Evolutionary conservation across 2,329 filamentous ascomycete species (phyloP), one percentile per base, ranked within the genome.

Genomic region (Chalara sp.): DNA sequence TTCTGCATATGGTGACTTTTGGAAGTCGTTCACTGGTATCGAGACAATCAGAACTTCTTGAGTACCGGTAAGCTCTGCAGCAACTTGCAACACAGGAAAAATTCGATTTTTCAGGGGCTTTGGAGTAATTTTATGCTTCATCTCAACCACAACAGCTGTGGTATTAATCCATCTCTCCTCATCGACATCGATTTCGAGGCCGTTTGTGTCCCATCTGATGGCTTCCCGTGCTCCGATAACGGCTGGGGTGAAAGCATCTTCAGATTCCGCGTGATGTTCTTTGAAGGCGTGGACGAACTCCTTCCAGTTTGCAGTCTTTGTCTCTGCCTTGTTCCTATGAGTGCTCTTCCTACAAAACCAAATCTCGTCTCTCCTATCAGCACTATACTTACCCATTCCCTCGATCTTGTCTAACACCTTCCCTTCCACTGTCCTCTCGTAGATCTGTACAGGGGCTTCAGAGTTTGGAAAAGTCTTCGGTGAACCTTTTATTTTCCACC

Each of bases 21-120:
- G 68, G 44, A 73, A 72, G 52, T 72, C 74, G 32, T 64, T 66
- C 13, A 81, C 67, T 13, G 79, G 63, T 47, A 86, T 73, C 48
- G 79, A 81, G 31, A 84, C 70, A 3, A 84, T 72, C 6, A 81
- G 49, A 51, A 84, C 78, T 61, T 81, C 76, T 10, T 63, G 49
- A n/a, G 57, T 63, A n/a, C 52, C 60, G 1, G 65, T 63, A n/a
- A 70, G 61, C 1, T 66, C 68, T 6, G 72, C 69, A 8, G 80
- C 80, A 50, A 86, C 69, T 62, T 87, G 79, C 46, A 89, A 64
- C 2, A 84, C 80, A 12, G 82, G 76, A 58, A 89, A 90, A 2
- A 79, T 76, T 46, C 86, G 80, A 55, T 83, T 76, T 52, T 75
- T 73, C 6, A 89, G 70, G n/a, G 80, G 73, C 3, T 72, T 69